Percentiles rank a stretch among this genome's conserved stretches.
Conservation (phyloP, 176 grass and related monocot genomes). For the Microstegium vimineum region DNA sequence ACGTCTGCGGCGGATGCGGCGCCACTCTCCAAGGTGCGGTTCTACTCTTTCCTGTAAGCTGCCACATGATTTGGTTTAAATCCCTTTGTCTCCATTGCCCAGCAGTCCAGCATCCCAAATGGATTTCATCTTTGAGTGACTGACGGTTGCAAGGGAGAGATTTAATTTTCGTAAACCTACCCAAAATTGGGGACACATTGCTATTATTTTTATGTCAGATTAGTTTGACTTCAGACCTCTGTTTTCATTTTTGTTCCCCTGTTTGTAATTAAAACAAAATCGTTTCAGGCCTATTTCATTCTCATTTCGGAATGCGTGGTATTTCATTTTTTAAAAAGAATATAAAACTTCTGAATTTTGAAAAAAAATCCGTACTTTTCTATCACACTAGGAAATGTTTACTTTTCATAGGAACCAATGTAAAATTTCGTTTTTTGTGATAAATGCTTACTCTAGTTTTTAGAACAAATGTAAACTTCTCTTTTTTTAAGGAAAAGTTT, state of each 20-base stretch:
- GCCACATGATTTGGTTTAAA: neutral
- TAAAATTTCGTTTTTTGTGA: neutral
- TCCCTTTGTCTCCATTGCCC: neutral
- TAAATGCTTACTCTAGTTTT: neutral
- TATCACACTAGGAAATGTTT: neutral
- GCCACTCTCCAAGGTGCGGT: conserved; percentile 67
- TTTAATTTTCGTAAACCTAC: neutral
- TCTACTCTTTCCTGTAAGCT: neutral
- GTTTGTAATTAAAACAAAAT: neutral
- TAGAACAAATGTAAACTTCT: neutral
- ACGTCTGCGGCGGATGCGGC: conserved; percentile 87
- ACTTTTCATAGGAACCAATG: neutral
- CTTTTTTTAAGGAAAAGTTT: neutral
- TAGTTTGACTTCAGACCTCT: neutral
- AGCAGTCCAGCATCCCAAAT: neutral
- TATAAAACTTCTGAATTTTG: neutral
- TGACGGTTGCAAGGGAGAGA: neutral
- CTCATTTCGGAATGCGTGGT: neutral
- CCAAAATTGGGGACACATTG: neutral
- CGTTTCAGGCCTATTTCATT: neutral
- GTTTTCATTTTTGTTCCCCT: neutral
- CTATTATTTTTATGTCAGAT: neutral
- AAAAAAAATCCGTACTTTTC: neutral
- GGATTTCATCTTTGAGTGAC: neutral
- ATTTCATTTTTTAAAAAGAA: neutral